Conservation (phyloP, 768 basidiomycete genomes). For the Boletus pseudo-olivaceus region DNA sequence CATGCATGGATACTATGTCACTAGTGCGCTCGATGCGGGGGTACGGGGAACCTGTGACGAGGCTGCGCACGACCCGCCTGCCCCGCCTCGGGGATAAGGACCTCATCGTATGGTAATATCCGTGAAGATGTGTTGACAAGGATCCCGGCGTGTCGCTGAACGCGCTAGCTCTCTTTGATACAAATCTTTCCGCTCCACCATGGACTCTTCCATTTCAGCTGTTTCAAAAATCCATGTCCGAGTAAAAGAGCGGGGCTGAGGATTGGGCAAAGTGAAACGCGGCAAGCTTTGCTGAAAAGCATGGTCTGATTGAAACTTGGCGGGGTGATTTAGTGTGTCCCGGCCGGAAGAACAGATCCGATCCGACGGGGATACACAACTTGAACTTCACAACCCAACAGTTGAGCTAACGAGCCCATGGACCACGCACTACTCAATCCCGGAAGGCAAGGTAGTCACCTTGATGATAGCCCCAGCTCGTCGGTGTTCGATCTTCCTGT, state of each 20-base stretch:
- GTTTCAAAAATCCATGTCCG: neutral
- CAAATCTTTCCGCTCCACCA: neutral
- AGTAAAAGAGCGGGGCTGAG: neutral
- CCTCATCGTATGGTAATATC: neutral
- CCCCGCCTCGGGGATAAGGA: neutral
- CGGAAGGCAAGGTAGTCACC: slow-evolving; percentile 1
- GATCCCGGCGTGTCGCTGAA: neutral
- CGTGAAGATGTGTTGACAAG: neutral
- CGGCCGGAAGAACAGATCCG: neutral
- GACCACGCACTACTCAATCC: slow-evolving; percentile 12
- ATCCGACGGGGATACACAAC: neutral
- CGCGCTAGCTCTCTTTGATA: neutral
- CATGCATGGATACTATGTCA: neutral
- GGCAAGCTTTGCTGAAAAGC: neutral
- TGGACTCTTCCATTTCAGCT: neutral
- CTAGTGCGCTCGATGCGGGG: neutral
- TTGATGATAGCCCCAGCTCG: slow-evolving; percentile 55
- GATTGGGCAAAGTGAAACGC: too few relatives aligned
- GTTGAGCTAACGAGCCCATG: slow-evolving; percentile 5
- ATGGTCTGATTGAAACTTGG: too few relatives aligned
- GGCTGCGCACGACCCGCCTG: neutral
- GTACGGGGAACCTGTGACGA: neutral
- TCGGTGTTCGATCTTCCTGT: slow-evolving; percentile 73
- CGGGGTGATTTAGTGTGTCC: neutral
- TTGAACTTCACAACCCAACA: neutral